Conservation (phyloP, 305 asterid species). For the Petunia hybrid region DNA sequence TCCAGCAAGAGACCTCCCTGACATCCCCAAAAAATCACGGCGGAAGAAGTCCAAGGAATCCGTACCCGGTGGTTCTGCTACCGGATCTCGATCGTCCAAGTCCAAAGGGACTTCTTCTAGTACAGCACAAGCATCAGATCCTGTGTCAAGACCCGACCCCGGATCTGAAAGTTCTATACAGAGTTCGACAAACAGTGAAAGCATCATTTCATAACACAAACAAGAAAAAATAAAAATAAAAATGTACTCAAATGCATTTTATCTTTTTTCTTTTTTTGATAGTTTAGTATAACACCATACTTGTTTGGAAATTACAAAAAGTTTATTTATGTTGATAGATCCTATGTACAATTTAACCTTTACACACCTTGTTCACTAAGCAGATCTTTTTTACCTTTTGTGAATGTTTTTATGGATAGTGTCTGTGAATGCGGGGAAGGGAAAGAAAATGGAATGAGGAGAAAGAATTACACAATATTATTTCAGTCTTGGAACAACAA, state of each 20-base stretch:
- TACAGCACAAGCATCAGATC: slow-evolving; percentile 1
- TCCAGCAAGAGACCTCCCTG: slow-evolving; percentile 53
- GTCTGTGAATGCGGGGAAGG: background rate
- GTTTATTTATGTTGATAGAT: slow-evolving; percentile 15
- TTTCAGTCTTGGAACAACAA: no score
- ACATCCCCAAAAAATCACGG: slow-evolving; percentile 65
- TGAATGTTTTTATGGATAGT: no score
- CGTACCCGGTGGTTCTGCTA: slow-evolving; percentile 31
- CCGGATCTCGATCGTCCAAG: slow-evolving; percentile 30
- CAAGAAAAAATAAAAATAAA: background rate
- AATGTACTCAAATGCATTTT: slow-evolving; percentile 24
- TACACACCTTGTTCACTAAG: background rate
- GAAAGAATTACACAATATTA: no score
- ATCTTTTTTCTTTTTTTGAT: background rate
- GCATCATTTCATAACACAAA: slow-evolving; percentile 23
- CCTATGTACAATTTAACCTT: background rate
- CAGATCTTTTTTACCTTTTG: background rate
- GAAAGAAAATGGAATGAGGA: background rate
- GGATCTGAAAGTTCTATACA: background rate
- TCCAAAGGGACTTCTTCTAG: slow-evolving; percentile 28
- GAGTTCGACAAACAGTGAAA: slow-evolving; percentile 2
- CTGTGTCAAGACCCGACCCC: background rate
- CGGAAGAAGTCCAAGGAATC: slow-evolving; percentile 78
- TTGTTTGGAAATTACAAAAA: slow-evolving; percentile 11
- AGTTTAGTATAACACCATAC: slow-evolving; percentile 20